These are phyloP conservation scores for Phytopythium delawarense DNA, from an alignment of 352 stramenopile species.

Conservation along the genomic window DNA sequence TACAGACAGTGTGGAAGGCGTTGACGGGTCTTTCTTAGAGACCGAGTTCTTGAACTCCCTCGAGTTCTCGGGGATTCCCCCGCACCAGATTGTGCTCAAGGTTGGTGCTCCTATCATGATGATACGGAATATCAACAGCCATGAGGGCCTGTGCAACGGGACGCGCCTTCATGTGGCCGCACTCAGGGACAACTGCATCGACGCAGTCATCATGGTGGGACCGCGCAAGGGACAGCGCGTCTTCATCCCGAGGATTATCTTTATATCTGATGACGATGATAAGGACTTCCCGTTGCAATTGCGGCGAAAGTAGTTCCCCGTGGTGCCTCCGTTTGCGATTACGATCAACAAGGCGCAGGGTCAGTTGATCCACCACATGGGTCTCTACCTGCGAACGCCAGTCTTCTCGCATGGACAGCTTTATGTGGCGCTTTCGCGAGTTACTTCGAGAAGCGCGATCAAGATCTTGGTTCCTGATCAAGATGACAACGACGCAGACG, in stretches of 20 bases:
- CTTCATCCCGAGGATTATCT: conserved; percentile 14
- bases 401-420: conserved; percentile 19
- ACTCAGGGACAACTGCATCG: conserved; percentile 6
- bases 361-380: conserved; percentile 13
- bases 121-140: conserved; percentile 13
- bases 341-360: conserved; percentile 19
- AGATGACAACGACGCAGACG: not conserved
- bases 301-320: conserved; percentile 11
- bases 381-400: conserved; percentile 9
- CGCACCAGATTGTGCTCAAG: not conserved
- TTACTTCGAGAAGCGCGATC: conserved; percentile 10
- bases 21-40: not conserved
- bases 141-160: conserved; percentile 9
- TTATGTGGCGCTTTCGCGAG: conserved; percentile 16
- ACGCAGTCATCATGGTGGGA: conserved; percentile 17
- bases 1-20: not conserved
- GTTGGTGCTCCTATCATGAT: conserved; percentile 10
- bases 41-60: not conserved
- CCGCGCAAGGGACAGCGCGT: conserved; percentile 4
- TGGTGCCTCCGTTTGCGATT: conserved; percentile 11
- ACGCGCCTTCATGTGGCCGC: conserved; percentile 7
- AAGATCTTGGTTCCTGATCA: conserved; percentile 9
- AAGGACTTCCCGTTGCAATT: conserved; percentile 19
- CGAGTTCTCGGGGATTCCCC: not conserved
- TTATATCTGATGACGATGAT: conserved; percentile 14